Evolutionary conservation across 352 stramenopile genomes (phyloP), one percentile per base, ranked within the genome.

Genomic region (Phytopythium boreale): DNA sequence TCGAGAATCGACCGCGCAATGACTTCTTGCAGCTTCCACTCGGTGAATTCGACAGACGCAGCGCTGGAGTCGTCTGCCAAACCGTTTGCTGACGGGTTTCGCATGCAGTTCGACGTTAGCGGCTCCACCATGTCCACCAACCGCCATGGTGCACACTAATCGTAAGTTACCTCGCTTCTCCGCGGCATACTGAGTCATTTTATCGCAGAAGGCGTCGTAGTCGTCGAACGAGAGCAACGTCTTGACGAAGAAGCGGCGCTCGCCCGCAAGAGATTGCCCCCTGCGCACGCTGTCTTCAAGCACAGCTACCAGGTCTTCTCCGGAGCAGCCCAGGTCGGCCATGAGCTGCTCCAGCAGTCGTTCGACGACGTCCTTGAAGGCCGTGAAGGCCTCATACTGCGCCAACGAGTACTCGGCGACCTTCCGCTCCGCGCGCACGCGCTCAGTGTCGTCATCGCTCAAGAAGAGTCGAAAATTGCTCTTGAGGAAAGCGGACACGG

Each of bases 351-450:
- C 84, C 36, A 93, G 66, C 31, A 90, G 61, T 17, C 75, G 66
- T 67, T 93, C 82, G 11, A 87, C 76, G 26, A 87, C 63, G 37
- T 92, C 84, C 36, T 88, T 89, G 60, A 90, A 93, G 49, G 80
- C 69, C 59, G 78, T 68, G 63, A 92, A 93, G n/a, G 76, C 72
- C 29, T 84, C 79, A 57, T 74, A 89, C 60, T 93, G 82, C 49
- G 83, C 71, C 39, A 90, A 47, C 14, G 77, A 69, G 63, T 90
- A 75, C 2, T 62, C 71, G 19, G 57, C 50, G 15, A 69, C 67
- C 63, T 78, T 77, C 2, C 56, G 52, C 49, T 78, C 63, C 26
- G 67, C 46, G 1, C 24, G 19, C 36, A 70, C 64, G 20, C 65
- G 5, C 7, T 37, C 55, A 1, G 75, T 61, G 6, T 49, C 34